Conservation (phyloP, 1,284 basidiomycete species). For the Trichosporon sp. region DNA sequence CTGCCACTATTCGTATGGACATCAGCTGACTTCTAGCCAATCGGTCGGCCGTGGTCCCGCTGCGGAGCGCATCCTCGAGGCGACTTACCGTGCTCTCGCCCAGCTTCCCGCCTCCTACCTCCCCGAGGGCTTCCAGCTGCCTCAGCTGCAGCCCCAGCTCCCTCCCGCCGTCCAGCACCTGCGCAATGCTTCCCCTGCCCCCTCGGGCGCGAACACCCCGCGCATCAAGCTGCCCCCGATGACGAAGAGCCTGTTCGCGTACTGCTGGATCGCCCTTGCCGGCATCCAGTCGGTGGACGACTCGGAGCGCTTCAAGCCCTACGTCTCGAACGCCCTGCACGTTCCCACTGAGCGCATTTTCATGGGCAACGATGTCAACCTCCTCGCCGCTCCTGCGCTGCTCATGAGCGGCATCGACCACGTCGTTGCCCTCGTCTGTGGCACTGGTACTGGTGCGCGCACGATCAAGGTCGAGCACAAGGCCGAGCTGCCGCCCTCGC, state of each 20-base stretch:
- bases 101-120: constrained; percentile 31
- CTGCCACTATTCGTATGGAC: background rate
- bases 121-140: constrained; percentile 24
- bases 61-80: constrained; percentile 35
- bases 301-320: constrained; percentile 25
- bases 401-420: constrained; percentile 28
- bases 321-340: constrained; percentile 22
- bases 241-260: constrained; percentile 29
- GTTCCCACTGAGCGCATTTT: constrained; percentile 22
- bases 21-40: constrained; percentile 24
- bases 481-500: constrained; percentile 13
- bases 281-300: constrained; percentile 33
- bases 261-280: constrained; percentile 42
- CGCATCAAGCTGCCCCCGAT: constrained; percentile 21
- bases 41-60: constrained; percentile 35
- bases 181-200: constrained; percentile 9
- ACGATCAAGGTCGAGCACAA: constrained; percentile 28
- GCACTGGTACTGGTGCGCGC: constrained; percentile 41
- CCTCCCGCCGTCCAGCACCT: background rate
- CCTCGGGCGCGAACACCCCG: constrained; percentile 16
- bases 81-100: constrained; percentile 40
- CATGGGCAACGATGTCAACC: constrained; percentile 44
- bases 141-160: constrained; percentile 10
- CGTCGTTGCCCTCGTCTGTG: constrained; percentile 38
- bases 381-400: constrained; percentile 42